Base-by-base conservation (phyloP, 768 basidiomycete genomes). In the Rhizopogon vinicolor region DNA sequence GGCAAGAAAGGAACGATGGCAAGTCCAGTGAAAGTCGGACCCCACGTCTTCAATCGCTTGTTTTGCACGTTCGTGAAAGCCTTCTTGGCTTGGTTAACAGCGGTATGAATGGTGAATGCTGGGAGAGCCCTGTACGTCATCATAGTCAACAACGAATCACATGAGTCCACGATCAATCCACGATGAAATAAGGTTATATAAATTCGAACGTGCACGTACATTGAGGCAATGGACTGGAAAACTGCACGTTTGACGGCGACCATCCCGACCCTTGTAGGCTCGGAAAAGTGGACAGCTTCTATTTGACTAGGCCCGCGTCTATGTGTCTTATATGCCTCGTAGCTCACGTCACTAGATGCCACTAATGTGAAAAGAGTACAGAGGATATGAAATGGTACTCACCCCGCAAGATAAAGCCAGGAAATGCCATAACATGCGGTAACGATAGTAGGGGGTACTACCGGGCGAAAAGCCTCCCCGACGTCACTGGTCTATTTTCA, bases 41-140 rank as follows among this genome's bases (percentile, higher is more conserved):
- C 89, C 89, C 89, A 91, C 0, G 77, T 68, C 65, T 81, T 84
- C 31, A 89, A 58, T 41, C 80, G 78, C 8, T 77, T 76, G 63
- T 80, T 88, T 54, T 79, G 71, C 33, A 75, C 77, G 54, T 83
- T 83, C 43, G 69, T 74, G 65, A 90, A 89, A 2, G 81, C 80
- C 55, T 82, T 84, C 63, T 84, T 84, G 2, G 88, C 79, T 63
- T 90, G 85, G 29, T 79, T 81, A 44, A 93, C 91, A 5, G 87
- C 81, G 1, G 87, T 88, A 66, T 93, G 91, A 53, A 93, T 92
- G 1, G 91, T 93, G 55, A 93, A 78, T 0, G 90, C 90, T 2
- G 90, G 89, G 18, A 91, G 78, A 5, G 84, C 89, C 89, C 89
- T 91, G 60, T 22, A 31, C 44, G 37, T 40, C 9, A 52, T 41